A percentile compares a stretch with the other conserved stretches of the same genome.
phyloP scores from a whole-genome alignment of 2,329 filamentous ascomycete genomes.

The Huntiella decipiens region DNA sequence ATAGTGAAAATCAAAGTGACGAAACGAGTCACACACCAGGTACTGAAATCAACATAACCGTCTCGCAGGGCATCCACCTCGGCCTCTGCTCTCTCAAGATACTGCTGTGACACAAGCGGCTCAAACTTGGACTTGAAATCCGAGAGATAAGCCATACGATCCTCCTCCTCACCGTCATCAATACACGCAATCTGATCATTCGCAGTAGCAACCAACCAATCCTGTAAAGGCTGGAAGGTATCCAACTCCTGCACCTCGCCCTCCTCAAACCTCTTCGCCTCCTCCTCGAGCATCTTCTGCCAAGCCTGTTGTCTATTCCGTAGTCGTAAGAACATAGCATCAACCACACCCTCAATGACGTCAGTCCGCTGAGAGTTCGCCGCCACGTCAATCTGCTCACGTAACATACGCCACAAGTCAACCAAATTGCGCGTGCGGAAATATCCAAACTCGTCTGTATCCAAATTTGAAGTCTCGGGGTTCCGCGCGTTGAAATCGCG shows the following conservation, averaged over 20 bases:
- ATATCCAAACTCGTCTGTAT: conserved; percentile 73
- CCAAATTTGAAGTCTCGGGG: conserved; percentile 55
- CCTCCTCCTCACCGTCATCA: conserved; percentile 66
- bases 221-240: conserved; percentile 62
- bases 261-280: conserved; percentile 54
- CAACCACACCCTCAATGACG: conserved; percentile 85
- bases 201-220: conserved; percentile 91
- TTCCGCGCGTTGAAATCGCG: conserved; percentile 64
- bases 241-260: conserved; percentile 34
- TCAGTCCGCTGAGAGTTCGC: conserved; percentile 71
- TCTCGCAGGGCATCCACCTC: conserved; percentile 65
- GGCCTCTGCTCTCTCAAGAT: conserved; percentile 52
- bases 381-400: conserved; percentile 76
- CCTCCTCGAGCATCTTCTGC: conserved; percentile 75
- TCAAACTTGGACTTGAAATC: conserved; percentile 73
- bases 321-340: conserved; percentile 83
- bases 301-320: conserved; percentile 67
- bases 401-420: conserved; percentile 94
- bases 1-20: conserved; percentile 73
- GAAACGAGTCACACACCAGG: conserved; percentile 79
- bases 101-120: conserved; percentile 59
- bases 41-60: conserved; percentile 87
- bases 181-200: conserved; percentile 99
- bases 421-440: conserved; percentile 83
- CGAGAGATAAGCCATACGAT: conserved; percentile 62